These are phyloP conservation scores for Populus simonii DNA, from an alignment of 345 rosid genomes.

Conservation along the genomic window DNA sequence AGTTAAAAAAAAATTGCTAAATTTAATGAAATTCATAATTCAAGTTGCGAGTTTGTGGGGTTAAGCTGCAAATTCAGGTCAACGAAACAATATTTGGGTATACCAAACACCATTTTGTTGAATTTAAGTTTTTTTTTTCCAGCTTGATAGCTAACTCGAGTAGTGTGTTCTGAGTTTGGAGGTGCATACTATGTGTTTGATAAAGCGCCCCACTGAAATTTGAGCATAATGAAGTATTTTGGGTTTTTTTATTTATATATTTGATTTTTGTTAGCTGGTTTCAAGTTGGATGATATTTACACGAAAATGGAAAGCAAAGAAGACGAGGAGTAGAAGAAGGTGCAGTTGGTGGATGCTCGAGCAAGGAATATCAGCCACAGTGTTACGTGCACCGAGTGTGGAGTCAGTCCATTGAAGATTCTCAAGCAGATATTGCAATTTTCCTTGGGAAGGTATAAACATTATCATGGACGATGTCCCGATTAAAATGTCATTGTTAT, in stretches of 20 bases:
- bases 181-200: conserved; percentile 31
- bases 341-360: conserved; percentile 67
- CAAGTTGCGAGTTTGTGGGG: too few relatives aligned
- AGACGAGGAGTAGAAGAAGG: conserved; percentile 61
- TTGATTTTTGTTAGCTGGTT: background rate
- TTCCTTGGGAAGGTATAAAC: conserved; percentile 75
- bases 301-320: conserved; percentile 53
- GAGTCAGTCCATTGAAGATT: conserved; percentile 97
- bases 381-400: conserved; percentile 95
- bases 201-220: conserved; percentile 32
- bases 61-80: too few relatives aligned
- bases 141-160: too few relatives aligned
- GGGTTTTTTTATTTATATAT: background rate
- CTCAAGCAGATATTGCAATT: conserved; percentile 93
- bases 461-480: background rate
- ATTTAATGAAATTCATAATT: too few relatives aligned
- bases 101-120: too few relatives aligned
- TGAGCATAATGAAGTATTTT: background rate
- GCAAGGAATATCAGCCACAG: conserved; percentile 93
- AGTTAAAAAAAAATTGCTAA: too few relatives aligned
- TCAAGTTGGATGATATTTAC: background rate
- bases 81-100: too few relatives aligned
- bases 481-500: too few relatives aligned
- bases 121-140: too few relatives aligned
- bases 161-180: background rate